Base-by-base conservation (phyloP, 352 stramenopile genomes). In the Phytopythium montanum region DNA sequence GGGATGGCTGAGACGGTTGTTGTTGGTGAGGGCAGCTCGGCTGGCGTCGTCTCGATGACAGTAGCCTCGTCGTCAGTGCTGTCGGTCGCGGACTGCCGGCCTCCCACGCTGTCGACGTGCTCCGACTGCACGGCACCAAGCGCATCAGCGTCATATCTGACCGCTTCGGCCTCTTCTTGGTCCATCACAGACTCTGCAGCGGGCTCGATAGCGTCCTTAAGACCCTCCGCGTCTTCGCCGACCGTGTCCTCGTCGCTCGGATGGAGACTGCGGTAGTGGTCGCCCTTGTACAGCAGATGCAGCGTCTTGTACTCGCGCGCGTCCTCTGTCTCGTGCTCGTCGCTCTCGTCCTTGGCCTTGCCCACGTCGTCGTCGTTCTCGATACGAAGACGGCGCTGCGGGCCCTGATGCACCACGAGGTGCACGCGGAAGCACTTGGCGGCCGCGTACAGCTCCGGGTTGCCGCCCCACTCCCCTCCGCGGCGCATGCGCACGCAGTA, bases 331-430 rank as follows among this genome's bases (percentile, higher is more conserved):
- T 57, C 29, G 9, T 38, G 21, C 14, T 38, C 52, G 33, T 58
- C 52, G 23, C 26, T 33, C 25, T 38, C 25, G 25, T 9, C n/a
- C 54, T 64, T 68, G 39, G 50, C 64, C 23, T 69, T 60, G 19
- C 64, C 64, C 28, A 64, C 54, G 23, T 68, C 59, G 54, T 59
- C 45, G 25, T 71, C 69, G 48, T 76, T 79, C 28, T 73, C 66
- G 21, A 85, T 71, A n/a, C 73, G 62, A 12, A 85, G 65, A 28
- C 68, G 71, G 2, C 73, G 73, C 52, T 73, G 59, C 5, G 71
- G 70, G 1, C 75, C 73, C 55, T 75, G 80, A 64, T 90, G 77
- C 3, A 90, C 69, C 13, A 90, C 68, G 34, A 90, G 76, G 62
- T 85, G 67, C 14, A 79, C 68, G 54, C 84, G 78, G 54, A 87